phyloP scores from a whole-genome alignment of 1,139 yeast genomes.

The Yamadazyma jaroonii region DNA sequence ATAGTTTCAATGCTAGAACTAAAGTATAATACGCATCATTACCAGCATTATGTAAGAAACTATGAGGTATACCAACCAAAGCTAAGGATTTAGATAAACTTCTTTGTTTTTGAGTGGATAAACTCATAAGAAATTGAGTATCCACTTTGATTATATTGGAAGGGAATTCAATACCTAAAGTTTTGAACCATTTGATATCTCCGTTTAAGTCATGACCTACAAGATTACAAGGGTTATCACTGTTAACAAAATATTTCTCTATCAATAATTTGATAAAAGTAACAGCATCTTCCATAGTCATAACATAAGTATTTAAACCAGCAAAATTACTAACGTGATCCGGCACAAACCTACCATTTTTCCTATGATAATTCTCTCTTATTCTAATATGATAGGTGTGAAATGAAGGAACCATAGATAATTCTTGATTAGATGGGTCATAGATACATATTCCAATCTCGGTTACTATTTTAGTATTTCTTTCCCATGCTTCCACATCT shows the following conservation, averaged over 20 bases:
- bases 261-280: slow-evolving; percentile 41
- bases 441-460: slow-evolving; percentile 70
- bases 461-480: slow-evolving; percentile 43
- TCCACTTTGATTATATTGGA: slow-evolving; percentile 37
- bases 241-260: slow-evolving; percentile 33
- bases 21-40: slow-evolving; percentile 77
- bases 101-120: slow-evolving; percentile 37
- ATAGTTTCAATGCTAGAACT: slow-evolving; percentile 46
- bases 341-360: slow-evolving; percentile 62
- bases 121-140: slow-evolving; percentile 37
- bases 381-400: slow-evolving; percentile 56
- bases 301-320: slow-evolving; percentile 51
- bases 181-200: slow-evolving; percentile 53
- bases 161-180: slow-evolving; percentile 49
- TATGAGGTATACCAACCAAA: slow-evolving; percentile 55
- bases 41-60: slow-evolving; percentile 76
- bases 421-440: slow-evolving; percentile 51
- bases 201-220: slow-evolving; percentile 73
- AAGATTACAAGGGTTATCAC: slow-evolving; percentile 26
- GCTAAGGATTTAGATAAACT: slow-evolving; percentile 52
- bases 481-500: slow-evolving; percentile 70
- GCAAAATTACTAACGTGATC: slow-evolving; percentile 57
- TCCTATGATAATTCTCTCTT: slow-evolving; percentile 41
- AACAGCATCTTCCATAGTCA: slow-evolving; percentile 35
- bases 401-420: slow-evolving; percentile 41